These are phyloP conservation scores for Phyllosticta ampelicida DNA, from an alignment of 2,329 filamentous ascomycete genomes.

Conservation along the genomic window DNA sequence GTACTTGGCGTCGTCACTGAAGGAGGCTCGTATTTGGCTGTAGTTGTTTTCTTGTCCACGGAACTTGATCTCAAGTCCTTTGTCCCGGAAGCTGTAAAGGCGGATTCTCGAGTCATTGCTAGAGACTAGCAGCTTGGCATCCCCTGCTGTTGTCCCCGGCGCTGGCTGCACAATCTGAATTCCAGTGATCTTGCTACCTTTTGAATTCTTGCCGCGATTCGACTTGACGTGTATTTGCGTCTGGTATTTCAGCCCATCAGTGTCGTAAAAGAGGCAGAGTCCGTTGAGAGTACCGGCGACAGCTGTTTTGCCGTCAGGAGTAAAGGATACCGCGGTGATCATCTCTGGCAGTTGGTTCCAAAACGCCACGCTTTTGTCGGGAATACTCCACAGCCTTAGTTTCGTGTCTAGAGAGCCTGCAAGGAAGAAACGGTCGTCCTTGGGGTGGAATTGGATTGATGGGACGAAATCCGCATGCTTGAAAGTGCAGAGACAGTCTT, in stretches of 20 bases:
- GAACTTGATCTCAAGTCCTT: constrained; percentile 77
- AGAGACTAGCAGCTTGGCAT: constrained; percentile 76
- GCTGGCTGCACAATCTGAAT: constrained; percentile 46
- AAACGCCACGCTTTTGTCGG: constrained; percentile 86
- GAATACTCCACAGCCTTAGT: constrained; percentile 88
- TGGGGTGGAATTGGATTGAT: constrained; percentile 86
- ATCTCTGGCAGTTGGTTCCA: constrained; percentile 69
- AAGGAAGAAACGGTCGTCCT: constrained; percentile 91
- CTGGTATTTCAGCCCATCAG: constrained; percentile 73
- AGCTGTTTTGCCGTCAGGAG: constrained; percentile 78
- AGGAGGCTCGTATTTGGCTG: constrained; percentile 80
- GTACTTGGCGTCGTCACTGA: constrained; percentile 77
- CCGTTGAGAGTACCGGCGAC: constrained; percentile 84
- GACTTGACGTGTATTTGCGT: constrained; percentile 90
- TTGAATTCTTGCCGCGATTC: constrained; percentile 82
- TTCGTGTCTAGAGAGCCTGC: constrained; percentile 86
- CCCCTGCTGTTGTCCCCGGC: constrained; percentile 45
- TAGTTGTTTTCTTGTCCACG: constrained; percentile 82
- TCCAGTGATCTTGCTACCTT: constrained; percentile 94
- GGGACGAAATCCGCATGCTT: constrained; percentile 93
- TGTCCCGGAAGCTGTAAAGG: constrained; percentile 79
- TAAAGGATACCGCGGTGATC: constrained; percentile 88
- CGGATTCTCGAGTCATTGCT: constrained; percentile 91
- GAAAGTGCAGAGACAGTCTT: constrained; percentile 85
- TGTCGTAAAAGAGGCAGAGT: constrained; percentile 82